Evolutionary conservation across 495 filamentous ascomycete species (phyloP).

Genomic region (Xylaria acuta): DNA sequence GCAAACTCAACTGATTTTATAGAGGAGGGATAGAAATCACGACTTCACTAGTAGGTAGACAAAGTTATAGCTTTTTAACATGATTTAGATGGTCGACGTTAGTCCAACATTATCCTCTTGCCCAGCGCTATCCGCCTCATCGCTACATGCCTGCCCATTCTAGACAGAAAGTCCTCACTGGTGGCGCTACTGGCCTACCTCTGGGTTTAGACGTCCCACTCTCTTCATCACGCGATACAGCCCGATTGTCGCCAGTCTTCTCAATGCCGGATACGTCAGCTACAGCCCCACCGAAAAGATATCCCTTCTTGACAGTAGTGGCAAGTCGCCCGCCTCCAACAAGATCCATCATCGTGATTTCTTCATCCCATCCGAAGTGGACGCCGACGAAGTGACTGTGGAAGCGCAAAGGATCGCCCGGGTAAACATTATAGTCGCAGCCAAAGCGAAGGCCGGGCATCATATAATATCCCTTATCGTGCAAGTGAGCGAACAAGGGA

Average conservation of each 20-base stretch:
- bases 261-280: slow-evolving; percentile 22
- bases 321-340: slow-evolving; percentile 86
- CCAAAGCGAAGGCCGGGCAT: slow-evolving; percentile 93
- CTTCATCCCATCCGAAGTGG: slow-evolving; percentile 81
- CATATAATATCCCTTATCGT: slow-evolving; percentile 80
- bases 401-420: slow-evolving; percentile 91
- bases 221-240: slow-evolving; percentile 33
- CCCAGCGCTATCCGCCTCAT: not conserved
- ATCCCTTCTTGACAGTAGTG: slow-evolving; percentile 95
- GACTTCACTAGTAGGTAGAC: no score
- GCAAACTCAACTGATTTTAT: not conserved
- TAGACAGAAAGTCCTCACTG: slow-evolving; percentile 73
- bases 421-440: slow-evolving; percentile 91
- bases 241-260: slow-evolving; percentile 33
- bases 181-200: slow-evolving; percentile 31
- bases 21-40: no score
- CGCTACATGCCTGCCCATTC: slow-evolving; percentile 84
- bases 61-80: no score
- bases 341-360: slow-evolving; percentile 81
- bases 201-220: slow-evolving; percentile 18
- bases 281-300: slow-evolving; percentile 75
- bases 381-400: slow-evolving; percentile 90
- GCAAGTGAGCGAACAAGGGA: slow-evolving; percentile 77
- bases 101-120: not conserved
- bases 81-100: no score